These are phyloP conservation scores for Cadophora sp. DNA, from an alignment of 2,329 filamentous ascomycete genomes.

Conservation along the genomic window DNA sequence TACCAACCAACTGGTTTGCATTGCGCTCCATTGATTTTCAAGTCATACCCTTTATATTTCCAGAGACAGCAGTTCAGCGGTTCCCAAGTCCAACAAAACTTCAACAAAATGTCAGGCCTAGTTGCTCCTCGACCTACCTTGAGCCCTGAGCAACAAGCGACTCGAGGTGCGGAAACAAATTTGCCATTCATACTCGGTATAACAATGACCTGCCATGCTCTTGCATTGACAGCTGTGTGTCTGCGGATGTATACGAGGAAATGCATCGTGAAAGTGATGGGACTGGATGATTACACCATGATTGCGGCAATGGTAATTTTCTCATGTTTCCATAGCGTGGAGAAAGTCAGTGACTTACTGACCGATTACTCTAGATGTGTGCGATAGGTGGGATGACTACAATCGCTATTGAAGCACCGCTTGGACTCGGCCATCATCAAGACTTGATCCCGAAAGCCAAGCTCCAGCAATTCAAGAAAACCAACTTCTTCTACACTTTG, in stretches of 20 bases:
- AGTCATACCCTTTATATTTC: too few species aligned
- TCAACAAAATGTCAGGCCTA: neutral
- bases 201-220: slow-evolving; percentile 25
- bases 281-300: slow-evolving; percentile 55
- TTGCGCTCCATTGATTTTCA: too few species aligned
- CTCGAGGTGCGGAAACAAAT: slow-evolving; percentile 6
- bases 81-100: too few species aligned
- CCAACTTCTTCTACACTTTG: slow-evolving; percentile 14
- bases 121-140: neutral
- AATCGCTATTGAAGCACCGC: slow-evolving; percentile 5
- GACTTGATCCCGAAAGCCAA: slow-evolving; percentile 11
- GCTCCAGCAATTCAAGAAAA: slow-evolving; percentile 1
- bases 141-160: slow-evolving; percentile 6
- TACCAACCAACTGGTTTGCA: too few species aligned
- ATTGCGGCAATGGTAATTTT: slow-evolving; percentile 49
- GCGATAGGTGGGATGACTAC: slow-evolving; percentile 5
- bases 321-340: neutral
- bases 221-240: slow-evolving; percentile 46
- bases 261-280: slow-evolving; percentile 52
- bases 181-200: slow-evolving; percentile 16
- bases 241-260: slow-evolving; percentile 52
- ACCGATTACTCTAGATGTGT: neutral
- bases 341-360: neutral
- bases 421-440: slow-evolving; percentile 1
- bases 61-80: too few species aligned